Percentiles rank a stretch among this genome's conserved stretches.
Conservation (phyloP, 768 basidiomycete genomes). For the Lentinula lateritia region DNA sequence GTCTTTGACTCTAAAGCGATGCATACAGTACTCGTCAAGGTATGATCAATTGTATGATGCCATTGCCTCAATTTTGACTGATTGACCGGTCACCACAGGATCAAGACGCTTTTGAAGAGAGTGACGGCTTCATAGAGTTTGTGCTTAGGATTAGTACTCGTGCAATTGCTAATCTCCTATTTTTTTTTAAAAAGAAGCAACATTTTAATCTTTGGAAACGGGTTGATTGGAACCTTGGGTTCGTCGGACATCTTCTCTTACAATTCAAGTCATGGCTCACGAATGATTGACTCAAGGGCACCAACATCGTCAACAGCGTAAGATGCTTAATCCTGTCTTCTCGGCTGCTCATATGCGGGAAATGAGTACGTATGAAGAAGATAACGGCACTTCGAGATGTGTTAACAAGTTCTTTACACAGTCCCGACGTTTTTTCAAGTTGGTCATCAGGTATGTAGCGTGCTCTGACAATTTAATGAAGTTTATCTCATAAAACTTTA, state of each 20-base stretch:
- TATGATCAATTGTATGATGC: not conserved
- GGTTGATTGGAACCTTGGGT: slow-evolving; percentile 2
- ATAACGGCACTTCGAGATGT: not conserved
- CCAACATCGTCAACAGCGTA: slow-evolving; percentile 26
- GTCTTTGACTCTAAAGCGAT: not conserved
- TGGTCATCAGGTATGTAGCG: not conserved
- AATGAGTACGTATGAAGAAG: slow-evolving; percentile 17
- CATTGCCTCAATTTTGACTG: not conserved
- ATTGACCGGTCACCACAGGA: not conserved
- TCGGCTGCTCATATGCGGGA: slow-evolving; percentile 26
- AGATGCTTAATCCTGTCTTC: slow-evolving; percentile 30
- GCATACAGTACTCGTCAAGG: slow-evolving; percentile 3
- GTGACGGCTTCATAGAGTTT: not conserved
- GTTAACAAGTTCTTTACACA: not conserved
- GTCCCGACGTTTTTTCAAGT: slow-evolving; percentile 1
- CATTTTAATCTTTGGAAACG: not conserved
- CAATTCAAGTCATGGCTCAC: not conserved
- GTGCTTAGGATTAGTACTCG: not conserved
- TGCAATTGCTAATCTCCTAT: too few species aligned
- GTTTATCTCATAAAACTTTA: not conserved
- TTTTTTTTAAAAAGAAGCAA: not conserved
- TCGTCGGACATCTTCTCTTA: not conserved
- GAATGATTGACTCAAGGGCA: slow-evolving; percentile 7
- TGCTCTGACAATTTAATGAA: not conserved
- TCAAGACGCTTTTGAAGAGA: slow-evolving; percentile 1